Evolutionary conservation across 345 rosid genomes (phyloP).

Genomic region (Firmiana major): DNA sequence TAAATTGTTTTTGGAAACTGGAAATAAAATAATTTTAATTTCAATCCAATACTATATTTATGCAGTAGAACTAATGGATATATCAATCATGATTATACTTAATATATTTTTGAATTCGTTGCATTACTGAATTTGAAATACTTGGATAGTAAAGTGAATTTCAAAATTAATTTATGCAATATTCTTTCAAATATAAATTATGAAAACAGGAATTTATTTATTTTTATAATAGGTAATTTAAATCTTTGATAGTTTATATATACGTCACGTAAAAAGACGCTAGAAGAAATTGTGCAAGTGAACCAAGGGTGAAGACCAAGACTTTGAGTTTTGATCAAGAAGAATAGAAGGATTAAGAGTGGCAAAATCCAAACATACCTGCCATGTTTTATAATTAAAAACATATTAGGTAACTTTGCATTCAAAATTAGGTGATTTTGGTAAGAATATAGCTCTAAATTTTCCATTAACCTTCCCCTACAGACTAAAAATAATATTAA

Average conservation of each 20-base stretch:
- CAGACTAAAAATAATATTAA: neutral
- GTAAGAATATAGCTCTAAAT: neutral
- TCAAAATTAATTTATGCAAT: neutral
- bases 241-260: neutral
- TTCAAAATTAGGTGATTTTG: constrained; percentile 9
- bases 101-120: no score
- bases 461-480: neutral
- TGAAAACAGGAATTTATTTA: no score
- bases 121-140: neutral
- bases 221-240: no score
- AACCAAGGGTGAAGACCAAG: neutral
- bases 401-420: neutral
- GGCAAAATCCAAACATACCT: neutral
- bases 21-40: no score
- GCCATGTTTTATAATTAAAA: neutral
- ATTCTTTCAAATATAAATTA: neutral
- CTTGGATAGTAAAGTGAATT: neutral
- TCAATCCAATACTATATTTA: neutral
- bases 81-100: neutral
- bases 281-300: neutral
- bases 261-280: neutral
- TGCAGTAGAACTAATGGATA: no score
- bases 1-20: no score
- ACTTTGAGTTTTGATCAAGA: neutral
- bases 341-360: neutral